Base-by-base conservation (phyloP, 1,284 basidiomycete genomes). In the Coriolopsis trogii region DNA sequence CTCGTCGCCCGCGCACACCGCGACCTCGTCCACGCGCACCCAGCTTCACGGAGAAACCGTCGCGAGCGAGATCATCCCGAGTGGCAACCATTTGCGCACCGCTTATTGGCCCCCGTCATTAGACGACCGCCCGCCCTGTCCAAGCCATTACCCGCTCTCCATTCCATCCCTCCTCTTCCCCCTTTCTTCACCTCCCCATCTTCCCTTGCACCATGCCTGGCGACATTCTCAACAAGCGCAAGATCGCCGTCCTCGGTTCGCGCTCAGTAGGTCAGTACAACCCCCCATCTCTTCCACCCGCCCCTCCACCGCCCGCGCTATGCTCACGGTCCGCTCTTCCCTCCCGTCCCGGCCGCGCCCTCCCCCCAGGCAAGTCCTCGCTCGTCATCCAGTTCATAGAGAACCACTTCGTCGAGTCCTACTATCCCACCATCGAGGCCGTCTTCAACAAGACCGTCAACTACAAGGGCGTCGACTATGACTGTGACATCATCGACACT, bases 401-500 rank as follows among this genome's bases (percentile, higher is more conserved):
- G 73, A 73, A 82, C 70, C 67, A 81, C 67, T 77, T 85, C 66
- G 82, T 90, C 68, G 90, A 92, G 55, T 80, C 84, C 20, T 93
- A 98, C 80, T 96, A 94, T 72, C 95, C 95, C 18, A 98, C 95
- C 55, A 98, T 98, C 69, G 95, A 98, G 72, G 85, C 80, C 63
- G 93, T 90, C 38, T 92, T 92, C 69, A 80, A 85, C 59, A 98
- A 97, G 79, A 82, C 78, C 41, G 83, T 98, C 72, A 83, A 81
- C 60, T 85, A 89, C 77, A 89, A 91, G 55, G 93, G 93, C 48
- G 78, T 83, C 38, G 89, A 95, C 61, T 98, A 93, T 67, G 85
- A 93, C 60, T 94, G 93, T 76, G 95, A 98, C 76, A 98, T 99
- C 75, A 93, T 99, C 67, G 97, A 99, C 74, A 98, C 95, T 54